These are phyloP conservation scores for Penicillium sumatraense DNA, from an alignment of 2,329 filamentous ascomycete genomes.

Conservation along the genomic window DNA sequence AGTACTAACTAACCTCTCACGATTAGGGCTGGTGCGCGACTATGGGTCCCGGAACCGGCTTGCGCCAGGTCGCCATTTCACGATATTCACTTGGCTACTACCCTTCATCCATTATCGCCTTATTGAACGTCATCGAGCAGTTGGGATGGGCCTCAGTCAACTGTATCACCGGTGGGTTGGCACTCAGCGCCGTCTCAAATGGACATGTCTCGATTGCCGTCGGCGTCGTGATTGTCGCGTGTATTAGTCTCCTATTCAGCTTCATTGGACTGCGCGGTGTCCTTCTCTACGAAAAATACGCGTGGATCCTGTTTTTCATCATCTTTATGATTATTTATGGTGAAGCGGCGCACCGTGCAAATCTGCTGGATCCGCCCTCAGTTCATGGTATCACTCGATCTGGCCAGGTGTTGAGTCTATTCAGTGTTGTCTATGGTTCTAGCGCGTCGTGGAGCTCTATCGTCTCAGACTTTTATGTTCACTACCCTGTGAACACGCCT, in stretches of 20 bases:
- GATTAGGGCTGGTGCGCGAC: constrained; percentile 56
- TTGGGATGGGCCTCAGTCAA: constrained; percentile 35
- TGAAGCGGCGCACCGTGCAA: constrained; percentile 49
- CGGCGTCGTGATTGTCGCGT: constrained; percentile 36
- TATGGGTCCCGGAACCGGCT: constrained; percentile 55
- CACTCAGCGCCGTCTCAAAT: constrained; percentile 38
- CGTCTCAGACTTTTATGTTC: constrained; percentile 30
- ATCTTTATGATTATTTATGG: constrained; percentile 56
- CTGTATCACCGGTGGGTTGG: constrained; percentile 39
- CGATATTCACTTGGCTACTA: constrained; percentile 58
- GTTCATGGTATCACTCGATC: constrained; percentile 34
- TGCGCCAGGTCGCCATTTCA: constrained; percentile 57
- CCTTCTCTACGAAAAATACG: constrained; percentile 36
- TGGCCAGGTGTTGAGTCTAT: constrained; percentile 40
- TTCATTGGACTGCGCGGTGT: constrained; percentile 36
- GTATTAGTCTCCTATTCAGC: constrained; percentile 31
- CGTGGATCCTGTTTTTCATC: constrained; percentile 38
- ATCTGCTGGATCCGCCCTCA: constrained; percentile 42
- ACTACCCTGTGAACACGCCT: constrained; percentile 27
- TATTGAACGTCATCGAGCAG: constrained; percentile 41
- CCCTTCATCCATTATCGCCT: constrained; percentile 56
- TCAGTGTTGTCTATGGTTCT: constrained; percentile 43
- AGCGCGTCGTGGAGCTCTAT: constrained; percentile 30
- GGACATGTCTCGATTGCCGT: constrained; percentile 33
- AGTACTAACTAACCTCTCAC: too few species aligned